Evolutionary conservation across 192 early-diverging fungal genomes (phyloP).

Genomic region (Rhizoclosmatium sp.): DNA sequence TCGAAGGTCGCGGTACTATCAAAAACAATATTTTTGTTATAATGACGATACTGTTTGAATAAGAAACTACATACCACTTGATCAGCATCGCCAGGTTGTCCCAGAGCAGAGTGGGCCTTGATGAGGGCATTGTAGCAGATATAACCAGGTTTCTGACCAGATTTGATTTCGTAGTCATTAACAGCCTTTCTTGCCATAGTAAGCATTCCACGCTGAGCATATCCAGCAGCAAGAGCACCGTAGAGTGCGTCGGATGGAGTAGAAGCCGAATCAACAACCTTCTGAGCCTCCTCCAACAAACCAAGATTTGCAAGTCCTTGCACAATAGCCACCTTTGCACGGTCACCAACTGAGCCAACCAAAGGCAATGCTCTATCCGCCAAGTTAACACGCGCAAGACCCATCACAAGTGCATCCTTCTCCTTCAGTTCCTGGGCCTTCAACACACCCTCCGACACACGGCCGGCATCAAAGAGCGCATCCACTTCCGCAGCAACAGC

Average conservation of each 20-base stretch:
- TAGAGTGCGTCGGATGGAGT: slow-evolving; percentile 10
- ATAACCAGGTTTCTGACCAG: not conserved
- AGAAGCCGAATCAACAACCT: not conserved
- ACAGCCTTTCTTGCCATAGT: slow-evolving; percentile 8
- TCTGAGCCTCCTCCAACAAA: not conserved
- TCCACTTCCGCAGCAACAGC: not conserved
- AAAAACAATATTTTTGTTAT: not conserved
- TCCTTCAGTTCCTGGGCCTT: not conserved
- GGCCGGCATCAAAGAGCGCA: not conserved
- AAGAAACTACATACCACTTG: not conserved
- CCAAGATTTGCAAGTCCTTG: not conserved
- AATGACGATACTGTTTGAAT: not conserved
- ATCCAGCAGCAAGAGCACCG: not conserved
- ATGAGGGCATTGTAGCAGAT: slow-evolving; percentile 10
- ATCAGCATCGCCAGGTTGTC: slow-evolving; percentile 20
- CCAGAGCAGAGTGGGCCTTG: slow-evolving; percentile 11
- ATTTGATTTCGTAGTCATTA: slow-evolving; percentile 14
- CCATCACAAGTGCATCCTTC: not conserved
- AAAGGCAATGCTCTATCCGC: not conserved
- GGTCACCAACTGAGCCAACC: not conserved
- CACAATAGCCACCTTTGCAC: not conserved
- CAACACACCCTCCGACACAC: not conserved
- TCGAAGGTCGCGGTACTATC: slow-evolving; percentile 24
- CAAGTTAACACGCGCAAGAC: not conserved
- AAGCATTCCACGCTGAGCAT: slow-evolving; percentile 2